A percentile compares a stretch with the other conserved stretches of the same genome.
Evolutionary conservation across 2,329 filamentous ascomycete genomes (phyloP).

Genomic region (Aspergillus sclerotialis): DNA sequence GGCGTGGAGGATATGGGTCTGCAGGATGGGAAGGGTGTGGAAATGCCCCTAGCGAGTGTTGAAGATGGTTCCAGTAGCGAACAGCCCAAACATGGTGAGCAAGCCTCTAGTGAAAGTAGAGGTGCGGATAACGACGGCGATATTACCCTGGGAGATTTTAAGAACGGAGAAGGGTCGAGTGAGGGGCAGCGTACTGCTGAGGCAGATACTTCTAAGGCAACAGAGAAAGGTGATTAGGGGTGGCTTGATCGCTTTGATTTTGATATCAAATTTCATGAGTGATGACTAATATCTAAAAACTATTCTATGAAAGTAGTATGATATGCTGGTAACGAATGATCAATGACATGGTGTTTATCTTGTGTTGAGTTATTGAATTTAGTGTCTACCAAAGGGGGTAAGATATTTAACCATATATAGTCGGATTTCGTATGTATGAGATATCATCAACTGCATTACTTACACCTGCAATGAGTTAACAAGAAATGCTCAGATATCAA

Average conservation of each 20-base stretch:
- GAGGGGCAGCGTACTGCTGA: conserved; percentile 7
- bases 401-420: too few relatives aligned
- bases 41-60: conserved; percentile 28
- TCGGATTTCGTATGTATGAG: neutral
- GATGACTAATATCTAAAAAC: too few relatives aligned
- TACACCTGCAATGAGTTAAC: too few relatives aligned
- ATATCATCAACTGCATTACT: too few relatives aligned
- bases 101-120: conserved; percentile 6
- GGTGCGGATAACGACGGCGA: conserved; percentile 25
- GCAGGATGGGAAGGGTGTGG: conserved; percentile 49
- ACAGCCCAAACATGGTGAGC: conserved; percentile 4
- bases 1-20: conserved; percentile 82
- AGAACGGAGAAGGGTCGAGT: conserved; percentile 8
- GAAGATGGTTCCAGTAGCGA: conserved; percentile 7
- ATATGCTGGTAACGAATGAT: neutral
- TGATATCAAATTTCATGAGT: conserved; percentile 14
- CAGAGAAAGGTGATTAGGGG: neutral
- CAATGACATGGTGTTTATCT: conserved; percentile 1
- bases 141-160: conserved; percentile 30
- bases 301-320: too few relatives aligned
- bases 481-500: too few relatives aligned
- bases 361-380: neutral
- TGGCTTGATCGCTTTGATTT: conserved; percentile 1
- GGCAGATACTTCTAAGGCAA: neutral
- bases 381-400: too few relatives aligned